These are phyloP conservation scores for Salix suchowensis DNA, from an alignment of 345 rosid species.

Conservation along the genomic window DNA sequence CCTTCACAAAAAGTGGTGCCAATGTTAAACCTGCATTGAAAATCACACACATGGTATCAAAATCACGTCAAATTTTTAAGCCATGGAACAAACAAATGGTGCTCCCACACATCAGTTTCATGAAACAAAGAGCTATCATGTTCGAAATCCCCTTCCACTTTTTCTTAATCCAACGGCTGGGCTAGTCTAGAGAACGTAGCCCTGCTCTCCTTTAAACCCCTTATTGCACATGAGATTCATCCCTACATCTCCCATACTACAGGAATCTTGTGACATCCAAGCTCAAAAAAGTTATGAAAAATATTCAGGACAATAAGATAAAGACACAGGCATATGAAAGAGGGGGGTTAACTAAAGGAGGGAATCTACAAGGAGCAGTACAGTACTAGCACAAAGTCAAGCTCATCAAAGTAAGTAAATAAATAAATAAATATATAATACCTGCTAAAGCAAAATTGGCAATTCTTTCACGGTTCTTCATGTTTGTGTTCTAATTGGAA, in stretches of 20 bases:
- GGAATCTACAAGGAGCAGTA: not conserved
- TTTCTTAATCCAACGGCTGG: not conserved
- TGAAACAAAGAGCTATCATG: not conserved
- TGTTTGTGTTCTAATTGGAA: slow-evolving; percentile 12
- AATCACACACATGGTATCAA: not conserved
- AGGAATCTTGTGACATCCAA: not conserved
- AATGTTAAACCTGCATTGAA: slow-evolving; percentile 66
- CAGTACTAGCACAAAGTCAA: not conserved
- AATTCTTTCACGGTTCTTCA: slow-evolving; percentile 75
- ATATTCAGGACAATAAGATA: not conserved
- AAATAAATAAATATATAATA: slow-evolving; percentile 8
- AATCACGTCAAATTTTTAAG: not conserved
- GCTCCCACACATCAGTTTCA: not conserved
- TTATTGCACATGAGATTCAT: not conserved
- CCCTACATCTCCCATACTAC: not conserved
- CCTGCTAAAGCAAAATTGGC: slow-evolving; percentile 87
- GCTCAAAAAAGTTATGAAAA: not conserved
- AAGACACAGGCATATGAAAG: not conserved
- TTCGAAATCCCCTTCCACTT: not conserved
- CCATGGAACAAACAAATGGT: not conserved
- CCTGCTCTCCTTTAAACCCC: not conserved
- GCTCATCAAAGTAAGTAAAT: not conserved
- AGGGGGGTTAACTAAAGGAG: not conserved
- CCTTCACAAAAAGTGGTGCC: slow-evolving; percentile 88
- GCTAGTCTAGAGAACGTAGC: not conserved